Evolutionary conservation across 225 moss, liverwort and hornwort species (phyloP).

Genomic region (Neckera pumila): DNA sequence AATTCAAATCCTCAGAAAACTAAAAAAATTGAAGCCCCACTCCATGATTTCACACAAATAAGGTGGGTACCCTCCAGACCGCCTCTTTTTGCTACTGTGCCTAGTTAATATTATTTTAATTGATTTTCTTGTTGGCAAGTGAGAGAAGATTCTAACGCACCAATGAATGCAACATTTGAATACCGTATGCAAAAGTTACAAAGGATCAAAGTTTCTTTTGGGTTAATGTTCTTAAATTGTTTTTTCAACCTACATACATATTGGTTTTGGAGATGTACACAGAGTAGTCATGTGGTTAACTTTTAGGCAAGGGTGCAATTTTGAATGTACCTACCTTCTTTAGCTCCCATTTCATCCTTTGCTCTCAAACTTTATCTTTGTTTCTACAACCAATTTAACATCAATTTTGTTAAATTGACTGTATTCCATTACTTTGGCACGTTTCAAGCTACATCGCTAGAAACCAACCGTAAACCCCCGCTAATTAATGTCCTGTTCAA

Average conservation of each 20-base stretch:
- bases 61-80: no score
- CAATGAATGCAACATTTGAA: rapidly evolving
- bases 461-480: no score
- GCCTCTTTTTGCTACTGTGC: not conserved
- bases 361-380: not conserved
- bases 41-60: not conserved
- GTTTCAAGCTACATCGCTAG: rapidly evolving
- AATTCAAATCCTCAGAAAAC: not conserved
- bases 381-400: not conserved
- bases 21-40: not conserved
- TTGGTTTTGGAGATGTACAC: not conserved
- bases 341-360: not conserved
- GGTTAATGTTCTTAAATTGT: rapidly evolving
- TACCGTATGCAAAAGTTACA: rapidly evolving
- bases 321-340: not conserved
- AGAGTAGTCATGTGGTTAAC: rapidly evolving
- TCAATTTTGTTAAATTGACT: not conserved
- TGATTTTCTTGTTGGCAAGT: not conserved
- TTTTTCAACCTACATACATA: rapidly evolving
- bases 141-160: not conserved
- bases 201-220: not conserved
- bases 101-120: not conserved
- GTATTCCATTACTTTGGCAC: not conserved
- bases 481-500: no score
- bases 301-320: not conserved